phyloP scores from a whole-genome alignment of 164 flowering plant species.

The Aristolochia californica region DNA sequence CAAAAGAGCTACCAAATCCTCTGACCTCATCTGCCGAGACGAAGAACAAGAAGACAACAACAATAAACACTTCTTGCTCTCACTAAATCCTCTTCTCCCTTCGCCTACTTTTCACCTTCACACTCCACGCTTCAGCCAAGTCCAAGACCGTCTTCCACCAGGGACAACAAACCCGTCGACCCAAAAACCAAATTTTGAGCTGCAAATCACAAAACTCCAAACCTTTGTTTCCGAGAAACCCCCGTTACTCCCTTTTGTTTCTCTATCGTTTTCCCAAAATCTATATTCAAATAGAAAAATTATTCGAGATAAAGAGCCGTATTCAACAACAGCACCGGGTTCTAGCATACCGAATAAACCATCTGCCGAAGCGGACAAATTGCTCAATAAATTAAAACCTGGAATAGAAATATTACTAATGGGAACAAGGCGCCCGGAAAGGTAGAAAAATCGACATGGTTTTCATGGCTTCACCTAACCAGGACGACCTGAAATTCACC shows the following conservation, averaged over 20 bases:
- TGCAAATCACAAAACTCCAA: not conserved
- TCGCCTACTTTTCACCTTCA: no score
- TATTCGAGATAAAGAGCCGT: not conserved
- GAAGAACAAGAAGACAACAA: no score
- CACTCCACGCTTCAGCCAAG: no score
- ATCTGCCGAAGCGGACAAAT: not conserved
- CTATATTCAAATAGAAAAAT: not conserved
- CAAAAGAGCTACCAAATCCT: no score
- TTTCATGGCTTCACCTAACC: constrained; percentile 13
- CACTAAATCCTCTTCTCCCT: no score
- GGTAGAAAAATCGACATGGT: constrained; percentile 4
- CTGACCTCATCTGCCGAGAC: no score
- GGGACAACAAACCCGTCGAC: no score
- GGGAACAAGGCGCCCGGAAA: not conserved
- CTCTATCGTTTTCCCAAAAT: constrained; percentile 1
- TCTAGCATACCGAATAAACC: not conserved
- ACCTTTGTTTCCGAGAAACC: constrained; percentile 3
- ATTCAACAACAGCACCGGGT: constrained; percentile 2
- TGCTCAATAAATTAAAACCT: not conserved
- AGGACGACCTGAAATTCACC: constrained; percentile 9
- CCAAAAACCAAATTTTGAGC: no score
- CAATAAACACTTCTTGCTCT: no score
- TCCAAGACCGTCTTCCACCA: no score
- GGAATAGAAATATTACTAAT: not conserved
- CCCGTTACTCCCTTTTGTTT: not conserved